Conservation (phyloP, 2,329 filamentous ascomycete species). For the Capronia americana region DNA sequence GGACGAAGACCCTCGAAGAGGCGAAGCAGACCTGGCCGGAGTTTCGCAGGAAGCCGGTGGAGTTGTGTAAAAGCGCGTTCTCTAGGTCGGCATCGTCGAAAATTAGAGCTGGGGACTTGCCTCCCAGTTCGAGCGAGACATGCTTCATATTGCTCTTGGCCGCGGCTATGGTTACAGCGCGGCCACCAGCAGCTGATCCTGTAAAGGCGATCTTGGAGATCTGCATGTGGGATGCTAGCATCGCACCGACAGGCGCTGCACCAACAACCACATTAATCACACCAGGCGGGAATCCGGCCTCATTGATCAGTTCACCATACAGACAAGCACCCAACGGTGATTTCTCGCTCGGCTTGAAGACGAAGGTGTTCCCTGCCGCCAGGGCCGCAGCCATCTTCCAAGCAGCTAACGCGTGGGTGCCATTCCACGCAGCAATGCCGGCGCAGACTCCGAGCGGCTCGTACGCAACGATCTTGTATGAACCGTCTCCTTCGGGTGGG, state of each 20-base stretch:
- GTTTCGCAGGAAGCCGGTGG: constrained; percentile 63
- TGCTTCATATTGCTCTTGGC: constrained; percentile 59
- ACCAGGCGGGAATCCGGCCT: constrained; percentile 78
- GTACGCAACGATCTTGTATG: constrained; percentile 41
- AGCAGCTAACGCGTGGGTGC: constrained; percentile 73
- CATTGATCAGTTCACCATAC: constrained; percentile 69
- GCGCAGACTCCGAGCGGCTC: constrained; percentile 69
- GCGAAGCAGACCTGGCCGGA: constrained; percentile 71
- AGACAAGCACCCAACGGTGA: constrained; percentile 63
- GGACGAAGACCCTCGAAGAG: constrained; percentile 69
- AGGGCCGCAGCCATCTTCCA: constrained; percentile 68
- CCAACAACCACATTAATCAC: constrained; percentile 57
- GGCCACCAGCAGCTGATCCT: constrained; percentile 47
- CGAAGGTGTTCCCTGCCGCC: constrained; percentile 63
- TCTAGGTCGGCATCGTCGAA: constrained; percentile 71
- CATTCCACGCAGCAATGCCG: constrained; percentile 83
- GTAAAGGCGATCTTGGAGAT: constrained; percentile 54
- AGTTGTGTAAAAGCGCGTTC: constrained; percentile 72
- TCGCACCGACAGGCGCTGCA: constrained; percentile 42
- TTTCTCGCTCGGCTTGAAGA: constrained; percentile 65
- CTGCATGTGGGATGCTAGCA: constrained; percentile 50
- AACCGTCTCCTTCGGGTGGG: constrained; percentile 39
- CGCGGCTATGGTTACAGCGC: constrained; percentile 49
- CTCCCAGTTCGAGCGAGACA: constrained; percentile 69
- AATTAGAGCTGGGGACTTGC: constrained; percentile 69